Base-by-base conservation (phyloP, 768 basidiomycete genomes). In the Trametes gibbosa region DNA sequence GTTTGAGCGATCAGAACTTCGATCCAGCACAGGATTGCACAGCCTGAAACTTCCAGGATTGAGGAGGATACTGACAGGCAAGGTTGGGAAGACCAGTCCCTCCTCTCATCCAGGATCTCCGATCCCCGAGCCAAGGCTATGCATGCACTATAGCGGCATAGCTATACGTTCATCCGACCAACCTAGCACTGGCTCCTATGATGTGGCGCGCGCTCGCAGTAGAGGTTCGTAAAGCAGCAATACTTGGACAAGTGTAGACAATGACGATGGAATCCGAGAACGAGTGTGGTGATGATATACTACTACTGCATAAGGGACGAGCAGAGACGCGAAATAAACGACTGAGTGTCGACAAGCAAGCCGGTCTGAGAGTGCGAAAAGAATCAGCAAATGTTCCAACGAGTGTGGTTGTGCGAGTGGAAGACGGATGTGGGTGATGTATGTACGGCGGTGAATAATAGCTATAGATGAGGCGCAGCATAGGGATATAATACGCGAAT, bases 401-500 rank as follows among this genome's bases (percentile, higher is more conserved):
- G 54, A 35, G 58, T 49, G 61, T 50, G 61, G 50, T 47, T 53
- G 56, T 45, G 56, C 42, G 35, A 37, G n/a, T 37, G 19, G 37
- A 56, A 52, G 35, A 46, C 23, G 54, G n/a, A 39, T 24, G 53
- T 48, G 34, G 53, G 34, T 46, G 32, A 43, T 59, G 56, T 59
- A 57, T 53, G 50, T 52, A 54, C 46, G 39, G 25, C 41, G 54
- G 34, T 32, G 34, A 62, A 65, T 64, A 64, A 62, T 53, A 64
- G 65, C 65, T 64, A 66, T 67, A 67, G 66, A 65, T 67, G 66
- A 62, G 64, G 53, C 53, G 64, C 55, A 49, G 47, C 64, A 67
- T 67, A 66, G 50, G 62, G 45, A 60, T 62, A 61, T 37, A 45
- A 50, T 40, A 53, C 56, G 46, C 25, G n/a, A 21, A 21, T 19